Percentiles rank a stretch among this genome's conserved stretches.
Evolutionary conservation across 441 rosid genomes (phyloP).

Genomic region (Jatropha podagrica): DNA sequence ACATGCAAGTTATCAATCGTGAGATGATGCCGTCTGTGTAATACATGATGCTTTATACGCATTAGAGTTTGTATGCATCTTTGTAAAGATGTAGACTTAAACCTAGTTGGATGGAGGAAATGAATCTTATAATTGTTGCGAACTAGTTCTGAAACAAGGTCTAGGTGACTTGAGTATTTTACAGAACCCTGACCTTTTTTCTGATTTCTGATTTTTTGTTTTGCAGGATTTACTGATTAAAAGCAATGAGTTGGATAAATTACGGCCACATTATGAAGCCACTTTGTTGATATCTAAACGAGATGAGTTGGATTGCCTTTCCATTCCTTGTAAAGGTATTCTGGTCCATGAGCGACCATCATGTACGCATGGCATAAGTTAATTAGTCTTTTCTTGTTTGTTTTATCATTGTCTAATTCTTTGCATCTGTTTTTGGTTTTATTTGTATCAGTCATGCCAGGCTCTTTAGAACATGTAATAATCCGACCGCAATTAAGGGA

Average conservation of each 20-base stretch:
- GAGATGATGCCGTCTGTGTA: not conserved
- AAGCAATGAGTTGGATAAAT: conserved; percentile 42
- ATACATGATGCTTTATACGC: no score
- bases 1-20: not conserved
- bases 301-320: conserved; percentile 36
- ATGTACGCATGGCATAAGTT: not conserved
- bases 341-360: not conserved
- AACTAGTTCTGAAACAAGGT: not conserved
- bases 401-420: conserved; percentile 1
- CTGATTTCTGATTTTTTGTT: conserved; percentile 7
- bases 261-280: conserved; percentile 50
- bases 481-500: conserved; percentile 27
- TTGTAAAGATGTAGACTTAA: no score
- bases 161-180: not conserved
- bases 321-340: conserved; percentile 59
- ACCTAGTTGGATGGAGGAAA: no score
- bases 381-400: not conserved
- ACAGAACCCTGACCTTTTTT: not conserved
- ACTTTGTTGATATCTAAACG: conserved; percentile 39
- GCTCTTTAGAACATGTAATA: conserved; percentile 33
- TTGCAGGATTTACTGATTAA: conserved; percentile 46
- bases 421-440: conserved; percentile 1
- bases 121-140: not conserved
- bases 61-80: no score
- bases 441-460: conserved; percentile 52